A percentile compares a stretch with the other conserved stretches of the same genome.
These are phyloP conservation scores for Lachnellula cervina DNA, from an alignment of 2,329 filamentous ascomycete species.

Conservation along the genomic window DNA sequence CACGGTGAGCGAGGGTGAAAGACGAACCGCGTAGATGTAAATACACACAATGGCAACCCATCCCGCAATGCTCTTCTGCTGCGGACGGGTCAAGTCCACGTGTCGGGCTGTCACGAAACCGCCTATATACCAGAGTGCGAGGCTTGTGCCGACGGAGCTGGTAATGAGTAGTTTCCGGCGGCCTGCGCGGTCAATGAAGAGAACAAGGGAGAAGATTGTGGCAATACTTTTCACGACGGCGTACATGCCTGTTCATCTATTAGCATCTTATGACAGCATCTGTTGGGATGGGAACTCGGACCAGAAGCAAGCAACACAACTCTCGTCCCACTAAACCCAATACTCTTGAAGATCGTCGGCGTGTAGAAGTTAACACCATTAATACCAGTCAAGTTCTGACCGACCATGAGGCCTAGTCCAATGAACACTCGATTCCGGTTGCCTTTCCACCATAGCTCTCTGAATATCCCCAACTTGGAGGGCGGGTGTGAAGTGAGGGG, in stretches of 20 bases:
- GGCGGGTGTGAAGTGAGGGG: conserved; percentile 56
- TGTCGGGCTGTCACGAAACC: conserved; percentile 36
- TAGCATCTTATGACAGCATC: too few species aligned
- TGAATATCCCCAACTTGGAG: conserved; percentile 35
- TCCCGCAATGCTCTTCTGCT: conserved; percentile 28
- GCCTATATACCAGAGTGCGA: conserved; percentile 62
- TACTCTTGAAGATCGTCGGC: conserved; percentile 62
- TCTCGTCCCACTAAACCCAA: conserved; percentile 53
- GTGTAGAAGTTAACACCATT: conserved; percentile 76
- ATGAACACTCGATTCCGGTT: conserved; percentile 56
- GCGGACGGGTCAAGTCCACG: conserved; percentile 46
- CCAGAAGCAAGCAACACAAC: conserved; percentile 49
- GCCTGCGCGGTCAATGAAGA: conserved; percentile 60
- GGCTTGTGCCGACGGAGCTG: conserved; percentile 56
- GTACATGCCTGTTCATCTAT: conserved; percentile 59
- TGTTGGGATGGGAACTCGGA: background rate
- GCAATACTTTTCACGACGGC: conserved; percentile 69
- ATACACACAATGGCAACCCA: conserved; percentile 60
- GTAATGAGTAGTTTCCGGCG: conserved; percentile 60
- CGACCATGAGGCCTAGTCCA: conserved; percentile 69
- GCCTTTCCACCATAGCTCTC: conserved; percentile 49
- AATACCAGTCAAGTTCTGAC: conserved; percentile 73
- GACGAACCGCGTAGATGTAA: conserved; percentile 58
- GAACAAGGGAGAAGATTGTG: conserved; percentile 65
- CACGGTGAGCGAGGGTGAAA: background rate